A percentile compares a stretch with the other conserved stretches of the same genome.
phyloP scores from a whole-genome alignment of 768 basidiomycete species.

The Lanmaoa rubissima region DNA sequence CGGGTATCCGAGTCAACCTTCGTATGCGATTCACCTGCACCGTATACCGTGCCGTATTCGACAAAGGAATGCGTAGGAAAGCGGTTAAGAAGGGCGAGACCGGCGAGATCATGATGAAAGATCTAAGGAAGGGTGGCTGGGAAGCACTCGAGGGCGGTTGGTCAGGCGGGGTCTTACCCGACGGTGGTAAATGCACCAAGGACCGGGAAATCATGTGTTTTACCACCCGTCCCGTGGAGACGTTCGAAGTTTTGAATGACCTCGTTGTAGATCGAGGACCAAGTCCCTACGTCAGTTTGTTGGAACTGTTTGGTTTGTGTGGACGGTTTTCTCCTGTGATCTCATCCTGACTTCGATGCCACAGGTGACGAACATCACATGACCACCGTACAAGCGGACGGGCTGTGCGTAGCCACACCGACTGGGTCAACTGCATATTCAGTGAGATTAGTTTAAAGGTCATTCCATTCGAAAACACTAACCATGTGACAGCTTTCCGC shows the following conservation, averaged over 20 bases:
- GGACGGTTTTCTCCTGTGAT: neutral
- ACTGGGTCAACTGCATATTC: slow-evolving; percentile 99
- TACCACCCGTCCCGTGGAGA: slow-evolving; percentile 90
- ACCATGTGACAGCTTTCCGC: slow-evolving; percentile 68
- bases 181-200: slow-evolving; percentile 52
- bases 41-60: slow-evolving; percentile 88
- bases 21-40: slow-evolving; percentile 99
- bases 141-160: slow-evolving; percentile 89
- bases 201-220: slow-evolving; percentile 99
- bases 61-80: slow-evolving; percentile 63
- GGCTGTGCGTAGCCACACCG: slow-evolving; percentile 90
- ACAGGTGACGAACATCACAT: slow-evolving; percentile 97
- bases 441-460: slow-evolving; percentile 41
- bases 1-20: slow-evolving; percentile 94
- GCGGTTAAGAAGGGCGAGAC: slow-evolving; percentile 93
- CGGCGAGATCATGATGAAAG: slow-evolving; percentile 96
- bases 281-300: slow-evolving; percentile 92
- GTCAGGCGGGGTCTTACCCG: slow-evolving; percentile 43
- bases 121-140: slow-evolving; percentile 89
- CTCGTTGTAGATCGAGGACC: slow-evolving; percentile 97
- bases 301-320: slow-evolving; percentile 91
- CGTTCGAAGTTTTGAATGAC: slow-evolving; percentile 95
- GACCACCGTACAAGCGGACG: slow-evolving; percentile 98
- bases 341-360: slow-evolving; percentile 1
- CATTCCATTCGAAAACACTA: slow-evolving; percentile 2